These are phyloP conservation scores for Dactylellina haptotyla DNA, from an alignment of 2,329 filamentous ascomycete species.

Conservation along the genomic window DNA sequence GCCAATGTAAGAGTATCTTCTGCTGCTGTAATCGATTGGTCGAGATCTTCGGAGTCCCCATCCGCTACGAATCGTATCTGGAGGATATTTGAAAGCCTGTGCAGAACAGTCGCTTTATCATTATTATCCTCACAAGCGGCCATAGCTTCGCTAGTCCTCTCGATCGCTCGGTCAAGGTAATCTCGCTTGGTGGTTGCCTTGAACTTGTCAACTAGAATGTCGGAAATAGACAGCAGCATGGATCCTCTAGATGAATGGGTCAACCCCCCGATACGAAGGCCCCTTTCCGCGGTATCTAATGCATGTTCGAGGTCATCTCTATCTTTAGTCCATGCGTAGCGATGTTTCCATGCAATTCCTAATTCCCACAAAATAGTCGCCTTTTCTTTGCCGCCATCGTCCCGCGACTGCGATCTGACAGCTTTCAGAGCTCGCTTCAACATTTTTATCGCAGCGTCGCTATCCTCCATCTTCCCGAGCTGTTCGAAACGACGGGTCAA, in stretches of 20 bases:
- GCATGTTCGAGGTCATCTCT: background rate
- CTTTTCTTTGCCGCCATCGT: background rate
- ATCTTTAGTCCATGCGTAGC: background rate
- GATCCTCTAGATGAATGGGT: background rate
- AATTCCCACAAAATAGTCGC: background rate
- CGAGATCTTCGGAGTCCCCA: background rate
- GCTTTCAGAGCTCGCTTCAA: background rate
- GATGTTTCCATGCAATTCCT: background rate
- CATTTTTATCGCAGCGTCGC: background rate
- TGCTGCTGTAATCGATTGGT: background rate
- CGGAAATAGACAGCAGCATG: background rate
- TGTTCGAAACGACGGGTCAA: background rate
- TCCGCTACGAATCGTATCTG: background rate
- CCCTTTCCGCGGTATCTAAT: background rate
- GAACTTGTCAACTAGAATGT: background rate
- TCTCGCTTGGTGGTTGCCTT: background rate
- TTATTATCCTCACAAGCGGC: background rate
- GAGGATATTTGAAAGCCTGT: background rate
- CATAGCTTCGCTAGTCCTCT: background rate
- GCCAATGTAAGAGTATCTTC: background rate
- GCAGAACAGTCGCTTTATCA: background rate
- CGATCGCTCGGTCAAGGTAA: background rate
- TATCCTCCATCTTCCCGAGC: background rate
- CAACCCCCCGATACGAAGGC: background rate
- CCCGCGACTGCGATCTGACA: background rate